Conservation (phyloP, 176 grass and related monocot species). For the Phoenix roebelenii region DNA sequence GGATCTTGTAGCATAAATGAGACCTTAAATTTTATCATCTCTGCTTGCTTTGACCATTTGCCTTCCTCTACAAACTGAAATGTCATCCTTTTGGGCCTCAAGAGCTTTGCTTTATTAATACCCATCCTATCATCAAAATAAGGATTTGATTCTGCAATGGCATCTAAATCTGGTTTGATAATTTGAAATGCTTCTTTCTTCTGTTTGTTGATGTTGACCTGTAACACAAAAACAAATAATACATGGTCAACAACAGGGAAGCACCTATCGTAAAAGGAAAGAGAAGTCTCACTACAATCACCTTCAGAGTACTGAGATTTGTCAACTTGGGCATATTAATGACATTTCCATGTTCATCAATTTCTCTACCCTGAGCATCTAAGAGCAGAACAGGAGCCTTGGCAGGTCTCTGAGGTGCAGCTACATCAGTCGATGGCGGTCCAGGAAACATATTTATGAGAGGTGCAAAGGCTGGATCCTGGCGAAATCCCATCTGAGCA, state of each 20-base stretch:
- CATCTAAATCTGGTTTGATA: conserved; percentile 92
- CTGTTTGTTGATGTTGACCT: conserved; percentile 97
- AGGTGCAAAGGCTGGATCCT: conserved; percentile 80
- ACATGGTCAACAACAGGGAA: not conserved
- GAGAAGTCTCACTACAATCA: conserved; percentile 12
- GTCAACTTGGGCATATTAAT: conserved; percentile 60
- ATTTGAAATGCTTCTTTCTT: conserved; percentile 99
- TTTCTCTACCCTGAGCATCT: conserved; percentile 89
- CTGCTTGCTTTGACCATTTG: conserved; percentile 68
- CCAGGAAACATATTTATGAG: conserved; percentile 89
- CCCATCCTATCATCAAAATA: conserved; percentile 96
- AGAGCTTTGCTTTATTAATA: conserved; percentile 74
- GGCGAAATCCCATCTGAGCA: conserved; percentile 89
- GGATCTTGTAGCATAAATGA: not conserved
- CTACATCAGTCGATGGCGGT: conserved; percentile 42
- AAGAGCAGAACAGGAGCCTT: conserved; percentile 75
- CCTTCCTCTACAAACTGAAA: conserved; percentile 96
- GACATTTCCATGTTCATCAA: conserved; percentile 89
- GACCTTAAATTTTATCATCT: conserved; percentile 86
- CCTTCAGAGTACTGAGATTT: conserved; percentile 91
- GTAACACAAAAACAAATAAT: conserved; percentile 20
- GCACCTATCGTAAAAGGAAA: not conserved
- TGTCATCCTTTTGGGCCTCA: conserved; percentile 72
- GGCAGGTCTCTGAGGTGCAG: conserved; percentile 55
- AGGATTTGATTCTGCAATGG: conserved; percentile 59